phyloP scores from a whole-genome alignment of 1,284 basidiomycete species.

The Trametes pubescens region DNA sequence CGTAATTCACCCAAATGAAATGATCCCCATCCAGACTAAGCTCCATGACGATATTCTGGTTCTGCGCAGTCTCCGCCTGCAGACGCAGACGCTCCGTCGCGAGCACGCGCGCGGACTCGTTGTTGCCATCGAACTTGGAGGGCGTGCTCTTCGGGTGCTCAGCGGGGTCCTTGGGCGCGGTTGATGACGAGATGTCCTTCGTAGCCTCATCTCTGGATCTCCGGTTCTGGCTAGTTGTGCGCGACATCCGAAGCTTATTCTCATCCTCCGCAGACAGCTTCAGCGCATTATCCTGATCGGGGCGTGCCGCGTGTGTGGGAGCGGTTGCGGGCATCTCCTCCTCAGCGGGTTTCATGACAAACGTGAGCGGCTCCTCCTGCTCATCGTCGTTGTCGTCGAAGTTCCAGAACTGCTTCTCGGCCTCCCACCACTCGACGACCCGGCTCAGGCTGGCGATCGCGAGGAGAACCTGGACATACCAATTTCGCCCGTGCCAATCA shows the following conservation, averaged over 20 bases:
- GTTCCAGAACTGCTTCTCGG: conserved; percentile 99
- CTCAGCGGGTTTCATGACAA: conserved; percentile 86
- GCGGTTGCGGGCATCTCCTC: conserved; percentile 53
- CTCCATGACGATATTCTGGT: conserved; percentile 95
- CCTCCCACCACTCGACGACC: conserved; percentile 99
- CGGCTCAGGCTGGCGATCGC: conserved; percentile 97
- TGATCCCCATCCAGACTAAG: conserved; percentile 94
- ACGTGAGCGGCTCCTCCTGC: conserved; percentile 87
- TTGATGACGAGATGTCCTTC: conserved; percentile 53
- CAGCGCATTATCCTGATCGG: conserved; percentile 45
- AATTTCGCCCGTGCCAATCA: conserved; percentile 97
- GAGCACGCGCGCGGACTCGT: conserved; percentile 78
- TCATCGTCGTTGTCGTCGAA: conserved; percentile 95
- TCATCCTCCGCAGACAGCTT: conserved; percentile 68
- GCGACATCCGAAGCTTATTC: conserved; percentile 56
- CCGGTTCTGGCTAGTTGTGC: conserved; percentile 58
- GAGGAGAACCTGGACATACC: conserved; percentile 97
- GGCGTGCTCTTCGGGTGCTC: conserved; percentile 42
- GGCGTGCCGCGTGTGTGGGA: conserved; percentile 51
- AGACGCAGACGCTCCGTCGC: conserved; percentile 86
- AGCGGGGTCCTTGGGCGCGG: conserved; percentile 38
- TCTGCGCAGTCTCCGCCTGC: conserved; percentile 92
- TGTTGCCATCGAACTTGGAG: conserved; percentile 57
- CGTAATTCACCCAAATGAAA: conserved; percentile 93
- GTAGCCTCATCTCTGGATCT: conserved; percentile 65